Evolutionary conservation across 2,329 filamentous ascomycete species (phyloP).

Genomic region (Apiospora hydei): DNA sequence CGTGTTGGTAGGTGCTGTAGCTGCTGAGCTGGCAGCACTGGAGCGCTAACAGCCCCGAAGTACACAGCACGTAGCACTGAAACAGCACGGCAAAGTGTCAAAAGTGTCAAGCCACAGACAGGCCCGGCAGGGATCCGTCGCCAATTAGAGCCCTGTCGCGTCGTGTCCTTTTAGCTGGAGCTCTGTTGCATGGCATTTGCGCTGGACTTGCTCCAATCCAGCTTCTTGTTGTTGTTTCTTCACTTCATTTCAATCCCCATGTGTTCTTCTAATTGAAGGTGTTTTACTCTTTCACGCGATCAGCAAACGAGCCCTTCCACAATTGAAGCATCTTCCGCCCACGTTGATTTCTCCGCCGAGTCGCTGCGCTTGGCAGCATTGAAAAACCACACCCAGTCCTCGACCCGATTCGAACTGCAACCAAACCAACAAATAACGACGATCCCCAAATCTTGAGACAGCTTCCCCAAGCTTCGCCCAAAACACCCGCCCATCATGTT

Average conservation of each 20-base stretch:
- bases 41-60: no score
- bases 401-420: neutral
- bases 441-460: neutral
- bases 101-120: conserved; percentile 9
- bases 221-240: conserved; percentile 7
- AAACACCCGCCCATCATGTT: conserved; percentile 41
- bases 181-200: neutral
- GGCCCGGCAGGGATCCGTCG: neutral
- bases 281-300: neutral
- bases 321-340: neutral
- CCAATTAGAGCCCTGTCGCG: conserved; percentile 24
- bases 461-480: neutral
- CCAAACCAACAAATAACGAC: neutral
- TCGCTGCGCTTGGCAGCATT: conserved; percentile 22
- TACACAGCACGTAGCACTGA: no score
- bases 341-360: conserved; percentile 6
- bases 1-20: neutral
- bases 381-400: neutral
- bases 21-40: neutral
- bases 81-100: neutral
- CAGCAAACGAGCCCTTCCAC: neutral
- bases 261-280: neutral
- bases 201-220: neutral
- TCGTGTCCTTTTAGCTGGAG: conserved; percentile 19
- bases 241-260: neutral